These are phyloP conservation scores for Emergomyces pasteurianus DNA, from an alignment of 2,329 filamentous ascomycete species.

Conservation along the genomic window DNA sequence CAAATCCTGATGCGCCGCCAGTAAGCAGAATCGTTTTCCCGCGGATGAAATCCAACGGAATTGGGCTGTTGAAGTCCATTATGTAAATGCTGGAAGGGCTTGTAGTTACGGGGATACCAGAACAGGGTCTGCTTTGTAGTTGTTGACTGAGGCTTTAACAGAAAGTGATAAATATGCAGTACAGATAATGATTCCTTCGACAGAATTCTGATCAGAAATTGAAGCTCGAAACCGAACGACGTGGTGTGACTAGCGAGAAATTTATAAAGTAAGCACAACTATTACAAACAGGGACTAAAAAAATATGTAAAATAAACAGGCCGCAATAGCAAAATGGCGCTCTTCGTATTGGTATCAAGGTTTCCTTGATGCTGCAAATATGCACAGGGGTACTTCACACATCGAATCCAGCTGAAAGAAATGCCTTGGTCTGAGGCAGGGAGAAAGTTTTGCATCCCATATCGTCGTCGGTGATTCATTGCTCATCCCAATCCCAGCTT, in stretches of 20 bases:
- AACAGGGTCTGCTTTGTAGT: neutral
- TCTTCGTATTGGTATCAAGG: neutral
- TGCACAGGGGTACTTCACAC: neutral
- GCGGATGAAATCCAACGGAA: slow-evolving; percentile 5
- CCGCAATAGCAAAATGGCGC: no score
- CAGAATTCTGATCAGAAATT: neutral
- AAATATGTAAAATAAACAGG: no score
- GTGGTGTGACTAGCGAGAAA: neutral
- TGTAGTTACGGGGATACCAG: neutral
- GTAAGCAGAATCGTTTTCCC: slow-evolving; percentile 51
- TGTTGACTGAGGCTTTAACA: neutral
- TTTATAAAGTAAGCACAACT: neutral
- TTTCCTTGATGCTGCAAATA: no score
- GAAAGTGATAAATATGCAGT: no score
- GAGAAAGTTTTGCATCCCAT: no score
- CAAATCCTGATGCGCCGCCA: slow-evolving; percentile 51
- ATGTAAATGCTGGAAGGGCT: neutral
- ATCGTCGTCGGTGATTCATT: no score
- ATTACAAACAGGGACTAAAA: neutral
- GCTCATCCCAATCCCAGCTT: no score
- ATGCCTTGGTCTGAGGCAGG: no score
- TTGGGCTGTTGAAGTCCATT: slow-evolving; percentile 2
- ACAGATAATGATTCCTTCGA: neutral
- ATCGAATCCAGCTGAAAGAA: no score
- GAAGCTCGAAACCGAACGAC: neutral